Evolutionary conservation across 2,329 filamentous ascomycete genomes (phyloP).

Genomic region (Talaromyces sp.): DNA sequence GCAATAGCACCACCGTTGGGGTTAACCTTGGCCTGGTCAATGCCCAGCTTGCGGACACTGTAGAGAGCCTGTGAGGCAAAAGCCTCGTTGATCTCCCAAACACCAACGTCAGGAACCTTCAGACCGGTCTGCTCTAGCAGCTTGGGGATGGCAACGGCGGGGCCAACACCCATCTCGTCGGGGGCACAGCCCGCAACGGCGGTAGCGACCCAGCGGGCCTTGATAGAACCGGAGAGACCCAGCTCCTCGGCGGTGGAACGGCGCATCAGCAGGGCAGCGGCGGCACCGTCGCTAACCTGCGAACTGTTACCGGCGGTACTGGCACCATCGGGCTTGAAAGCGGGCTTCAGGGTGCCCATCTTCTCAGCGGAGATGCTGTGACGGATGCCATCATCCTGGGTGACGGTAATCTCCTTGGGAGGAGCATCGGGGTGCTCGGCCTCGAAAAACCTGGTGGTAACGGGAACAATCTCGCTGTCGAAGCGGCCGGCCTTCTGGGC

Average conservation of each 20-base stretch:
- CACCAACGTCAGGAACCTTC: conserved; percentile 67
- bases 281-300: conserved; percentile 87
- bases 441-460: conserved; percentile 69
- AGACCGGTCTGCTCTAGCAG: conserved; percentile 72
- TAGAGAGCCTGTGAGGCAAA: conserved; percentile 68
- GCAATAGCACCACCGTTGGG: conserved; percentile 92
- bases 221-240: conserved; percentile 68
- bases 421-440: conserved; percentile 63
- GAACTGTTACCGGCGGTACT: conserved; percentile 84
- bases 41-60: conserved; percentile 65
- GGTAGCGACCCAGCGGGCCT: conserved; percentile 81
- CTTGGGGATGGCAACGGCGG: conserved; percentile 82
- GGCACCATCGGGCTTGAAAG: conserved; percentile 73
- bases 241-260: conserved; percentile 75
- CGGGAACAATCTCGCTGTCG: conserved; percentile 76
- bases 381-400: conserved; percentile 81
- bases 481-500: conserved; percentile 73
- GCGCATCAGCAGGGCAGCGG: conserved; percentile 80
- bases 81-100: conserved; percentile 94
- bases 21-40: conserved; percentile 74
- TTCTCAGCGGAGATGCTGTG: conserved; percentile 68
- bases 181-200: conserved; percentile 77
- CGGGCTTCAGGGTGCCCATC: conserved; percentile 79
- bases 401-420: conserved; percentile 66
- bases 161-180: conserved; percentile 93